These are phyloP conservation scores for Verticillium albo-atrum DNA, from an alignment of 2,329 filamentous ascomycete genomes.

Conservation along the genomic window DNA sequence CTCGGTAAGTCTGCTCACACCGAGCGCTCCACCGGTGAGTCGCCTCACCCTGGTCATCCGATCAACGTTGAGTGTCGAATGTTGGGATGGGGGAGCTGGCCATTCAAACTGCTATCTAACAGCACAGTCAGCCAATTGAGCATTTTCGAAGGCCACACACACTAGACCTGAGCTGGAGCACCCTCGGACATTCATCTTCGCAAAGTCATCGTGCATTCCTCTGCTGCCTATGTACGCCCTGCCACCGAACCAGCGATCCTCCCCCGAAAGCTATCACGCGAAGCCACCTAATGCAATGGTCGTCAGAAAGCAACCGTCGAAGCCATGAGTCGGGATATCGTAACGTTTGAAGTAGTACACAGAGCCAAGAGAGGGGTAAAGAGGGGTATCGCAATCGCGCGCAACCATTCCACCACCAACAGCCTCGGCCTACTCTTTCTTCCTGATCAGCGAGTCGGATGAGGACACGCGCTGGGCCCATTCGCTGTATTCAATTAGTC, in stretches of 20 bases:
- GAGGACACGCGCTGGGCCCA: constrained; percentile 63
- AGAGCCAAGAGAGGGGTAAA: constrained; percentile 12
- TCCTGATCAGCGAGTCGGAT: constrained; percentile 58
- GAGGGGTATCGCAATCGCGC: constrained; percentile 14
- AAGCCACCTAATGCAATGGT: not conserved
- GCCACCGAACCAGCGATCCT: not conserved
- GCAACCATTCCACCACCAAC: constrained; percentile 4
- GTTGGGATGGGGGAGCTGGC: too few species aligned
- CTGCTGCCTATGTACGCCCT: not conserved
- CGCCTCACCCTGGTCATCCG: not conserved
- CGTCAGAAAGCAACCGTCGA: constrained; percentile 2
- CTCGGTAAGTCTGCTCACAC: not conserved
- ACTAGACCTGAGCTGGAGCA: too few species aligned
- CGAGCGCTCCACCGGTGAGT: not conserved
- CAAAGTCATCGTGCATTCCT: not conserved
- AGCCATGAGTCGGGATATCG: constrained; percentile 11
- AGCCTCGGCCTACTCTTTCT: constrained; percentile 29
- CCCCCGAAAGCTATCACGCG: not conserved
- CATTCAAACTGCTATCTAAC: too few species aligned
- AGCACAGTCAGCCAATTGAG: too few species aligned
- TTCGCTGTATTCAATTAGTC: constrained; percentile 41
- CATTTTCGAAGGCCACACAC: too few species aligned
- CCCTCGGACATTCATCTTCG: not conserved
- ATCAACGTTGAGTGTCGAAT: too few species aligned
- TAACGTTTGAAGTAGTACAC: constrained; percentile 5